A percentile compares a stretch with the other conserved stretches of the same genome.
These are phyloP conservation scores for Chalciporus piperatus DNA, from an alignment of 768 basidiomycete genomes.

Conservation along the genomic window DNA sequence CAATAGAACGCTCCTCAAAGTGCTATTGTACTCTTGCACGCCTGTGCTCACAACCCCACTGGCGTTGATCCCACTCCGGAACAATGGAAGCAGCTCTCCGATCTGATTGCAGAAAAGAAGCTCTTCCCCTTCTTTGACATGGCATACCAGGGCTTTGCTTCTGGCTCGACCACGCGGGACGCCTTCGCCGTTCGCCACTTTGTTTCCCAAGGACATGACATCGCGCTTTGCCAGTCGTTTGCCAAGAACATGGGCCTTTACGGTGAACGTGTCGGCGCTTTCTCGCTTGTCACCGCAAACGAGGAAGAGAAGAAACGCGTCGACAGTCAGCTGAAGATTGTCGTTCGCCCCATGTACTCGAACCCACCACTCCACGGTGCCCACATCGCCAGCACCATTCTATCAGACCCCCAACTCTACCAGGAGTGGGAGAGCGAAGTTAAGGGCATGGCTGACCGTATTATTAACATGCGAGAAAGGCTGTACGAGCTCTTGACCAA, in stretches of 20 bases:
- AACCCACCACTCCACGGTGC: constrained; percentile 95
- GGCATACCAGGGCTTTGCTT: constrained; percentile 99
- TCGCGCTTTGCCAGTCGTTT: constrained; percentile 92
- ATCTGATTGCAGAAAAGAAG: constrained; percentile 82
- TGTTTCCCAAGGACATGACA: constrained; percentile 83
- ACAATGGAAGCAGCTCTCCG: constrained; percentile 90
- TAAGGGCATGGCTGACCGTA: constrained; percentile 92
- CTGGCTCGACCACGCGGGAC: constrained; percentile 85
- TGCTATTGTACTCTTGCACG: constrained; percentile 88
- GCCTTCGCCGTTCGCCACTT: constrained; percentile 96
- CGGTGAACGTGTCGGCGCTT: constrained; percentile 96
- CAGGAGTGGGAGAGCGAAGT: constrained; percentile 88
- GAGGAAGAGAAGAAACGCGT: constrained; percentile 81
- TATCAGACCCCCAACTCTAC: constrained; percentile 73
- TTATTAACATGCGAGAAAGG: constrained; percentile 88
- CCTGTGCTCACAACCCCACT: constrained; percentile 99
- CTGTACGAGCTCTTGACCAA: constrained; percentile 76
- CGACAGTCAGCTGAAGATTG: constrained; percentile 92
- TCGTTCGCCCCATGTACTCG: constrained; percentile 96
- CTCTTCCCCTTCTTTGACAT: constrained; percentile 99
- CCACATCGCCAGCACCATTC: constrained; percentile 79
- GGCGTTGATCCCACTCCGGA: constrained; percentile 92
- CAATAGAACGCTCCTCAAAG: constrained; percentile 64
- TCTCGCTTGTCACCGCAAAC: constrained; percentile 73
- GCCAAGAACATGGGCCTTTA: constrained; percentile 99